Evolutionary conservation across 345 rosid genomes (phyloP).

Genomic region (Mercurialis annua): DNA sequence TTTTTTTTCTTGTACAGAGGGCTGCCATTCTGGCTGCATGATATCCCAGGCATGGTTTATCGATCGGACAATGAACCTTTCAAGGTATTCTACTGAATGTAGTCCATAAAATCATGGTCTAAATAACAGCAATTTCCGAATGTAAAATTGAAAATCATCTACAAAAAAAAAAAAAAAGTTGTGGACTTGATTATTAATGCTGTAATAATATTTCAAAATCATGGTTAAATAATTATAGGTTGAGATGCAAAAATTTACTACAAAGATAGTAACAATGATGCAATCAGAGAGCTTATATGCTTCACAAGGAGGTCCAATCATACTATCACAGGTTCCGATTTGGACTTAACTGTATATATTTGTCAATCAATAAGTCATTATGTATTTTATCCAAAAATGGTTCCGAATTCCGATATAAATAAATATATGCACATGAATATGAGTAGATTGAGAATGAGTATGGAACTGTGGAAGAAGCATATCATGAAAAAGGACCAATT

Average conservation of each 20-base stretch:
- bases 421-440: background rate
- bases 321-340: slow-evolving; percentile 64
- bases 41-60: slow-evolving; percentile 19
- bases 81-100: slow-evolving; percentile 11
- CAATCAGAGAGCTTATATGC: slow-evolving; percentile 58
- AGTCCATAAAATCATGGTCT: background rate
- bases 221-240: slow-evolving; percentile 37
- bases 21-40: slow-evolving; percentile 22
- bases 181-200: background rate
- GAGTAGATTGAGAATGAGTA: slow-evolving; percentile 92
- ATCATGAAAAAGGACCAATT: slow-evolving; percentile 46
- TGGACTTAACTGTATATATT: background rate
- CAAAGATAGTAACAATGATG: slow-evolving; percentile 64
- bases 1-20: slow-evolving; percentile 14
- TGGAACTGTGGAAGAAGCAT: slow-evolving; percentile 47
- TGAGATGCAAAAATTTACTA: slow-evolving; percentile 55
- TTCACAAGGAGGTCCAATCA: slow-evolving; percentile 90
- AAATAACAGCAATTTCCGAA: too few species aligned
- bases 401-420: too few species aligned
- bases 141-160: too few species aligned
- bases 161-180: too few species aligned
- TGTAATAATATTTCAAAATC: too few species aligned
- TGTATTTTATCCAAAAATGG: too few species aligned
- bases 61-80: slow-evolving; percentile 24
- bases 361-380: background rate